phyloP scores from a whole-genome alignment of 1,284 basidiomycete genomes.

The Pascua guehoae region DNA sequence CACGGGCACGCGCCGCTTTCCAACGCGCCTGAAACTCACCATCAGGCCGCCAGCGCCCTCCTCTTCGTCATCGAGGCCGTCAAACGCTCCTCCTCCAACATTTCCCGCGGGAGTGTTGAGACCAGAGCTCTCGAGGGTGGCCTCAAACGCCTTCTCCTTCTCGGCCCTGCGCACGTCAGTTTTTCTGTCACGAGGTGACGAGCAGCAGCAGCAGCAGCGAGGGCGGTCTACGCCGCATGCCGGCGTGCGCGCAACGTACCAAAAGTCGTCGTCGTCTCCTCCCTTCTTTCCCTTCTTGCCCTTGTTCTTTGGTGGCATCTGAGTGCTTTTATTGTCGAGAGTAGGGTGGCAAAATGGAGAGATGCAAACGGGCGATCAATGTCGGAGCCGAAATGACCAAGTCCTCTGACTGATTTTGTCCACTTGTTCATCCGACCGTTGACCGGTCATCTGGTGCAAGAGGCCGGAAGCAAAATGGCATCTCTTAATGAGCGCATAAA shows the following conservation, averaged over 20 bases:
- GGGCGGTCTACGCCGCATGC: too few species aligned
- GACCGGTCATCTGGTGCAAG: too few species aligned
- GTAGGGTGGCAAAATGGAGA: slow-evolving; percentile 9
- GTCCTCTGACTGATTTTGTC: too few species aligned
- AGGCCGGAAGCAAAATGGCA: too few species aligned
- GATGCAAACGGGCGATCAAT: too few species aligned
- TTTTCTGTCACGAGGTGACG: slow-evolving; percentile 4
- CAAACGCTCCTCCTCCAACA: slow-evolving; percentile 35
- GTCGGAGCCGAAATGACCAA: too few species aligned
- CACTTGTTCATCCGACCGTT: too few species aligned
- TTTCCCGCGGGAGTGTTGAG: slow-evolving; percentile 53
- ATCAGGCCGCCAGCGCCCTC: slow-evolving; percentile 77
- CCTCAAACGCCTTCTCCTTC: slow-evolving; percentile 39
- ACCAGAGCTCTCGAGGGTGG: slow-evolving; percentile 53
- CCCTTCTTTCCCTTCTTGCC: slow-evolving; percentile 79
- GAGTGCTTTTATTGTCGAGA: neutral
- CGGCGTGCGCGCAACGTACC: slow-evolving; percentile 54
- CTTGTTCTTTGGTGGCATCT: slow-evolving; percentile 83
- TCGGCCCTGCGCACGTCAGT: slow-evolving; percentile 32
- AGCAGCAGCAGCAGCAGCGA: too few species aligned
- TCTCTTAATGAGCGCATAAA: too few species aligned
- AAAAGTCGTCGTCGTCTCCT: slow-evolving; percentile 67
- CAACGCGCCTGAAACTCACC: slow-evolving; percentile 55
- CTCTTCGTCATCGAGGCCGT: slow-evolving; percentile 56
- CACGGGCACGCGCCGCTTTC: too few species aligned